Conservation (phyloP, 164 flowering plant genomes). For the Platanus orientalis region DNA sequence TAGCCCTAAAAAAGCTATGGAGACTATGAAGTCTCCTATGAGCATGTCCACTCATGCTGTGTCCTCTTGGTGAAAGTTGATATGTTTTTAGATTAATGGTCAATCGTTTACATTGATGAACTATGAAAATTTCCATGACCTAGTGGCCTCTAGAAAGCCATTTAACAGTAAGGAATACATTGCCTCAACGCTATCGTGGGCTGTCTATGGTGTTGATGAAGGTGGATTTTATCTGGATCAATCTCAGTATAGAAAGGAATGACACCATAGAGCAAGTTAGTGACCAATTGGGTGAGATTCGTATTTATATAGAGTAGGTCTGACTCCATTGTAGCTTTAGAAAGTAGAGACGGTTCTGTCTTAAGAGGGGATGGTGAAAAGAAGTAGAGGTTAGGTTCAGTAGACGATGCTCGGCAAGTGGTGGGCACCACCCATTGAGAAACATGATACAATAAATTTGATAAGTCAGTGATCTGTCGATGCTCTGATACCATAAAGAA, state of each 20-base stretch:
- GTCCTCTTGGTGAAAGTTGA: slow-evolving; percentile 84
- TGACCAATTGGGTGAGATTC: background rate
- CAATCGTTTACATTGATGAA: slow-evolving; percentile 98
- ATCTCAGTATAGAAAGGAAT: slow-evolving; percentile 64
- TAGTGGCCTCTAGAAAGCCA: slow-evolving; percentile 81
- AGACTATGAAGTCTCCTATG: slow-evolving; percentile 93
- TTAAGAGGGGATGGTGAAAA: too few relatives aligned
- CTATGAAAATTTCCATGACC: slow-evolving; percentile 89
- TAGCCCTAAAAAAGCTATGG: slow-evolving; percentile 73
- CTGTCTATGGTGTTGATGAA: slow-evolving; percentile 89
- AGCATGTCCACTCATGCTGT: slow-evolving; percentile 95
- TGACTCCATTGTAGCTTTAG: too few relatives aligned
- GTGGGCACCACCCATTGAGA: too few relatives aligned
- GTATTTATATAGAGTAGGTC: background rate
- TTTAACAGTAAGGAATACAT: slow-evolving; percentile 81
- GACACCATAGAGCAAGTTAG: slow-evolving; percentile 46
- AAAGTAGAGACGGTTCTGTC: too few relatives aligned
- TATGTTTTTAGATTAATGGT: slow-evolving; percentile 74
- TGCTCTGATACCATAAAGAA: too few relatives aligned
- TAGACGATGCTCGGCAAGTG: too few relatives aligned
- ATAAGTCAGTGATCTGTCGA: too few relatives aligned
- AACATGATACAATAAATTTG: too few relatives aligned
- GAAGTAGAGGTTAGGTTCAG: too few relatives aligned
- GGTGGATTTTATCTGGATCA: slow-evolving; percentile 98
- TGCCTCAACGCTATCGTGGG: slow-evolving; percentile 92